Base-by-base conservation (phyloP, 139 green algal genomes). In the Coelastrella sp. region DNA sequence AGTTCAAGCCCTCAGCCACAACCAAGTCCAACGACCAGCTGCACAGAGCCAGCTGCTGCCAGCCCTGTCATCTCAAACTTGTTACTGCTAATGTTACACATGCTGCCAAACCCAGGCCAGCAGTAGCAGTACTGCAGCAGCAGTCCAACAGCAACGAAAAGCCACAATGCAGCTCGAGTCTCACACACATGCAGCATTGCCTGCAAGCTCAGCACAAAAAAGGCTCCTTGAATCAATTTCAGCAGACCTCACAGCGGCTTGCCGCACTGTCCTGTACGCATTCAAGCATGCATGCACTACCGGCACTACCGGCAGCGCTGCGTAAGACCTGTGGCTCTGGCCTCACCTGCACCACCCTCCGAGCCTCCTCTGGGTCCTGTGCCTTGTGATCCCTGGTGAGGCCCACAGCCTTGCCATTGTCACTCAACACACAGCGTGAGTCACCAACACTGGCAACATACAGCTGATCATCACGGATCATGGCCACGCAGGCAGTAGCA, bases 381-480 rank as follows among this genome's bases (percentile, higher is more conserved):
- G 86, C 73, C 22, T 84, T 90, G 75, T 90, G 86, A 78, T 90
- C 86, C 16, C 74, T 73, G 5, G 86, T 90, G 14, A 90, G 60
- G 0, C 57, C 75, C 22, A 90, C 86, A 13, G 86, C 86, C n/a
- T 80, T 54, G 3, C 74, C 86, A 54, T 32, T 68, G 22, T 90
- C 86, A 61, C 10, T 57, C 74, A 90, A 65, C 60, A 90, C 86
- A 87, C 81, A 78, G 11, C 77, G 10, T 5, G 77, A 83, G 19
- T 83, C 77, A 23, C 77, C 77, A 57, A 83, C 77, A 64, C 77
- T 86, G 14, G 80, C 80, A 8, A 86, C 80, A 73, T 23, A 56
- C 19, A 86, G 59, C 19, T 56, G 65, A 22, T 86, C 80, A 73
- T 22, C 80, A 11, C 68, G 68, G 4, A 88, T 23, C 10, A 75